These are phyloP conservation scores for Beauveria caledonica DNA, from an alignment of 2,329 filamentous ascomycete genomes.

Conservation along the genomic window DNA sequence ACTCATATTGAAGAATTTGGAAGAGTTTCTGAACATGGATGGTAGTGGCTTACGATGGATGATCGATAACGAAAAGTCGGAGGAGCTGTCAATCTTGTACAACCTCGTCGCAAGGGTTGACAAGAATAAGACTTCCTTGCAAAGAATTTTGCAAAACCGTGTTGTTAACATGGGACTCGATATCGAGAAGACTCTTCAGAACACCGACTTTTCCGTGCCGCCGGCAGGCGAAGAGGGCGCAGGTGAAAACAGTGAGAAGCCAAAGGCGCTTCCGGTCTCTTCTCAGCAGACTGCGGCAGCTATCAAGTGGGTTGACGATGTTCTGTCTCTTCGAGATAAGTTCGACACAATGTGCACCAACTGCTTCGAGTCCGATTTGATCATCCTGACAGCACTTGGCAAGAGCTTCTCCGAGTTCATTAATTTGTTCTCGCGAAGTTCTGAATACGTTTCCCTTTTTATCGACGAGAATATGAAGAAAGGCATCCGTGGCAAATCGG, in stretches of 20 bases:
- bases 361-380: constrained; percentile 68
- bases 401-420: constrained; percentile 90
- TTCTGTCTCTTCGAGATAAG: constrained; percentile 76
- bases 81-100: constrained; percentile 76
- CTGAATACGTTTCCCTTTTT: constrained; percentile 91
- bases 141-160: constrained; percentile 60
- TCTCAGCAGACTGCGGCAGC: constrained; percentile 81
- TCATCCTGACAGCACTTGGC: constrained; percentile 73
- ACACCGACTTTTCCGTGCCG: constrained; percentile 43
- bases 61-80: constrained; percentile 79
- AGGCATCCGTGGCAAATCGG: constrained; percentile 86
- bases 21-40: constrained; percentile 77
- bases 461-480: constrained; percentile 96
- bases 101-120: constrained; percentile 73
- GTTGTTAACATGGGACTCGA: constrained; percentile 74
- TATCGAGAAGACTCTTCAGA: constrained; percentile 62
- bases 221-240: constrained; percentile 37
- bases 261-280: constrained; percentile 34
- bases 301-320: constrained; percentile 91
- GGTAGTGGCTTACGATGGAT: constrained; percentile 77
- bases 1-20: constrained; percentile 68
- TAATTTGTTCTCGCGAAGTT: constrained; percentile 76
- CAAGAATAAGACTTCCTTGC: constrained; percentile 60
- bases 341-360: constrained; percentile 71
- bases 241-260: constrained; percentile 22